A percentile compares a stretch with the other conserved stretches of the same genome.
Conservation (phyloP, 2,329 filamentous ascomycete species). For the Penicillium corylophilum region DNA sequence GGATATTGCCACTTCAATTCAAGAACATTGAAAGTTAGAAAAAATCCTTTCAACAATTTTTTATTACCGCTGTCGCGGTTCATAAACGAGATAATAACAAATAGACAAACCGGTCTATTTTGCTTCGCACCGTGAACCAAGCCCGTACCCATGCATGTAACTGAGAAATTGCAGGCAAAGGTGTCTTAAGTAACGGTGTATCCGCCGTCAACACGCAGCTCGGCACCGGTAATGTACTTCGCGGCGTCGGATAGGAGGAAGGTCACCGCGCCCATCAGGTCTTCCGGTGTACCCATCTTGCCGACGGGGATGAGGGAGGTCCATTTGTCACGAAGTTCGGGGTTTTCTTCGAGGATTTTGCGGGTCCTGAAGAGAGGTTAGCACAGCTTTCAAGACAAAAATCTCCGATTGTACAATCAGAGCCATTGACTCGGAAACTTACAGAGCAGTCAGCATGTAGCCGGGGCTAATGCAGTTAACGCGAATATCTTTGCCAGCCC, state of each 20-base stretch:
- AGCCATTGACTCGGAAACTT: constrained; percentile 41
- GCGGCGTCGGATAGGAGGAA: constrained; percentile 81
- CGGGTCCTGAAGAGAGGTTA: constrained; percentile 61
- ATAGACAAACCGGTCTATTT: constrained; percentile 10
- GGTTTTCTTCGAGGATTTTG: constrained; percentile 92
- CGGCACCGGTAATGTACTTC: constrained; percentile 71
- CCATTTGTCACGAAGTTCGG: constrained; percentile 86
- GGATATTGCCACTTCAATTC: neutral
- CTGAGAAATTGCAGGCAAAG: neutral
- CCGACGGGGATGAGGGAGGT: constrained; percentile 87
- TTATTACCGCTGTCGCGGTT: neutral
- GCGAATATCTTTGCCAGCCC: constrained; percentile 81
- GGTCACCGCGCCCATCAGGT: constrained; percentile 89
- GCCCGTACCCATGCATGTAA: constrained; percentile 11
- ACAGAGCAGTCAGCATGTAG: constrained; percentile 95
- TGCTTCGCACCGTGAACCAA: constrained; percentile 7
- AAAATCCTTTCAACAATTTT: neutral
- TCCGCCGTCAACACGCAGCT: constrained; percentile 81
- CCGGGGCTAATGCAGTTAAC: constrained; percentile 95
- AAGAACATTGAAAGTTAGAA: neutral
- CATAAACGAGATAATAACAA: neutral
- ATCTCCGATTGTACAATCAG: neutral
- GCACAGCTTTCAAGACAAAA: neutral
- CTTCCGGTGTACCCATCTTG: constrained; percentile 88
- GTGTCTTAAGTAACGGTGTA: constrained; percentile 71